phyloP scores from a whole-genome alignment of 495 filamentous ascomycete genomes.

The Apodospora peruviana region DNA sequence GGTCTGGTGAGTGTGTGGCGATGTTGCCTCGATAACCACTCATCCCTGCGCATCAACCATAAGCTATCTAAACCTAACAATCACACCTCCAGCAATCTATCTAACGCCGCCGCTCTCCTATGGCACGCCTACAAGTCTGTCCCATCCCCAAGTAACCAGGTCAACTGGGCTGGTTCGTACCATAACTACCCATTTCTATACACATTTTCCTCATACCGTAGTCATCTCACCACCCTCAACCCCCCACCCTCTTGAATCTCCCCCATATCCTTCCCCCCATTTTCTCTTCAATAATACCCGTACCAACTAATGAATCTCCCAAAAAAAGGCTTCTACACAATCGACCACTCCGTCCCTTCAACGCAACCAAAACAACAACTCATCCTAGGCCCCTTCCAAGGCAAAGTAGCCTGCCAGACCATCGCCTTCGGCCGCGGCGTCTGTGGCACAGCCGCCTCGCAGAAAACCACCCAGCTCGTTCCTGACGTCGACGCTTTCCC shows the following conservation, averaged over 20 bases:
- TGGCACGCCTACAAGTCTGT: constrained; percentile 82
- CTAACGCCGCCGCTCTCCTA: constrained; percentile 78
- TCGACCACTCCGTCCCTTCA: constrained; percentile 49
- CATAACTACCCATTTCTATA: background rate
- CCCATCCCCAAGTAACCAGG: constrained; percentile 61
- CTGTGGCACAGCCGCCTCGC: constrained; percentile 71
- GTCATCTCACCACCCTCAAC: too few species aligned
- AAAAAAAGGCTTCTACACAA: constrained; percentile 67
- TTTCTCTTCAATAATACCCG: background rate
- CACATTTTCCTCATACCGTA: constrained; percentile 8
- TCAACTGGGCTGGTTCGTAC: constrained; percentile 77
- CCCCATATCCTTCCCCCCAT: background rate
- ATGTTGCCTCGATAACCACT: background rate
- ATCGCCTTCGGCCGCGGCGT: constrained; percentile 78
- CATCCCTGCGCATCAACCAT: background rate
- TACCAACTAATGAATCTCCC: background rate
- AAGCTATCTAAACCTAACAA: too few species aligned
- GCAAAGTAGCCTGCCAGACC: constrained; percentile 81
- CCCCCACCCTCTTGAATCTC: too few species aligned
- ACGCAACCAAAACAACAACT: constrained; percentile 44
- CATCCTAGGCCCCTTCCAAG: constrained; percentile 83
- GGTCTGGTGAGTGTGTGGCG: constrained; percentile 64
- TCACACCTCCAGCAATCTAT: constrained; percentile 83
- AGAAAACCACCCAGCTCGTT: constrained; percentile 61
- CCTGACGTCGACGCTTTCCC: constrained; percentile 71